These are phyloP conservation scores for Venturia pyrina DNA, from an alignment of 2,329 filamentous ascomycete species.

Conservation along the genomic window DNA sequence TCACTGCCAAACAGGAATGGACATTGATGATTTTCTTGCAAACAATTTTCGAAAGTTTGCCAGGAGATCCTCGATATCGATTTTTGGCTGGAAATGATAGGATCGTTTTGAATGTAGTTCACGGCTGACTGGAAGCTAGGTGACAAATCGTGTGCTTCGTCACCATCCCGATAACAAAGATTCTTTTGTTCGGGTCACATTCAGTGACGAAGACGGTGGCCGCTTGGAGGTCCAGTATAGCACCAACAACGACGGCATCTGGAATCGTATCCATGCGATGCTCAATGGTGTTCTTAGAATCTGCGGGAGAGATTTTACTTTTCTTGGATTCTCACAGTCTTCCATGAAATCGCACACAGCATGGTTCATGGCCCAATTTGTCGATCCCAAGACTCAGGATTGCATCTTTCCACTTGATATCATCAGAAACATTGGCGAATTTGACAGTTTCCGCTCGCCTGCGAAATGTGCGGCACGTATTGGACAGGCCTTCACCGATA, in stretches of 20 bases:
- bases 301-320: slow-evolving; percentile 51
- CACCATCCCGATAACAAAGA: slow-evolving; percentile 50
- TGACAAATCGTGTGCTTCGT: slow-evolving; percentile 61
- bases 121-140: neutral
- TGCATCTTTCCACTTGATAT: slow-evolving; percentile 28
- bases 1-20: neutral
- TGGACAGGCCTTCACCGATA: slow-evolving; percentile 64
- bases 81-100: neutral
- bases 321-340: slow-evolving; percentile 72
- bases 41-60: neutral
- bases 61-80: neutral
- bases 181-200: slow-evolving; percentile 60
- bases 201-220: slow-evolving; percentile 63
- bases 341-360: slow-evolving; percentile 61
- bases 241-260: slow-evolving; percentile 40
- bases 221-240: slow-evolving; percentile 48
- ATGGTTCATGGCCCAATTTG: slow-evolving; percentile 52
- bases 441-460: slow-evolving; percentile 41
- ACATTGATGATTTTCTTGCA: neutral
- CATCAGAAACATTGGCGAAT: slow-evolving; percentile 39
- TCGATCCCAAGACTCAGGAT: slow-evolving; percentile 18
- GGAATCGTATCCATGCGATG: slow-evolving; percentile 51
- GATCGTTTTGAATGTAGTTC: neutral
- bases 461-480: slow-evolving; percentile 51
- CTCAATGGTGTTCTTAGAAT: slow-evolving; percentile 52